Percentiles rank a stretch among this genome's conserved stretches.
phyloP scores from a whole-genome alignment of 2,329 filamentous ascomycete species.

The Pseudogymnoascus sp. region DNA sequence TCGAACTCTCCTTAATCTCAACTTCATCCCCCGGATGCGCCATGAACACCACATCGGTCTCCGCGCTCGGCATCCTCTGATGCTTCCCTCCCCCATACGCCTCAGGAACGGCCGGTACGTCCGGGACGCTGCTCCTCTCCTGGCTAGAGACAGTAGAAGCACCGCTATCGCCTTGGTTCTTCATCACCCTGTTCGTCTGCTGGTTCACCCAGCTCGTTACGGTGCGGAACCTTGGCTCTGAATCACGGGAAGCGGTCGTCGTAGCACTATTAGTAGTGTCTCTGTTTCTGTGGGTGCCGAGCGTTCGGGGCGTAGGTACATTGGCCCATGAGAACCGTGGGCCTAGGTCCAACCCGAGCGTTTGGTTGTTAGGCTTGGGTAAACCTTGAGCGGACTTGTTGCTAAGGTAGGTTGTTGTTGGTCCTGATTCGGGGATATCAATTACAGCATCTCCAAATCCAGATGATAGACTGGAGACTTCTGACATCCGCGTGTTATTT shows the following conservation, averaged over 20 bases:
- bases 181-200: conserved; percentile 48
- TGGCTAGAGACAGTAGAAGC: conserved; percentile 17
- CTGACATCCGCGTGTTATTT: conserved; percentile 19
- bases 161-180: conserved; percentile 39
- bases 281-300: conserved; percentile 20
- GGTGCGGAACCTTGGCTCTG: conserved; percentile 48
- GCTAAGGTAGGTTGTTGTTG: conserved; percentile 15
- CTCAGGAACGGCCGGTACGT: conserved; percentile 21
- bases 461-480: conserved; percentile 56
- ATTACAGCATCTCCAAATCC: conserved; percentile 60
- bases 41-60: conserved; percentile 25
- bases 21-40: conserved; percentile 30
- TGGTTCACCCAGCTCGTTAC: conserved; percentile 61
- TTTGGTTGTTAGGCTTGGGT: not conserved
- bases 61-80: conserved; percentile 26
- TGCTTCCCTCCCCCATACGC: conserved; percentile 17
- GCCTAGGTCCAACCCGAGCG: not conserved
- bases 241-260: conserved; percentile 28
- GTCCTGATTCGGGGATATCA: conserved; percentile 35
- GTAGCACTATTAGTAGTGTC: conserved; percentile 31
- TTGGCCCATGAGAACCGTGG: conserved; percentile 29
- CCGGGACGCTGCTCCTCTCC: conserved; percentile 28
- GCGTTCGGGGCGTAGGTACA: conserved; percentile 14
- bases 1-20: conserved; percentile 22
- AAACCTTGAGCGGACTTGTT: not conserved